A percentile compares a stretch with the other conserved stretches of the same genome.
Evolutionary conservation across 371 early-diverging fungal genomes (phyloP).

Genomic region (Apophysomyces ossiformis): DNA sequence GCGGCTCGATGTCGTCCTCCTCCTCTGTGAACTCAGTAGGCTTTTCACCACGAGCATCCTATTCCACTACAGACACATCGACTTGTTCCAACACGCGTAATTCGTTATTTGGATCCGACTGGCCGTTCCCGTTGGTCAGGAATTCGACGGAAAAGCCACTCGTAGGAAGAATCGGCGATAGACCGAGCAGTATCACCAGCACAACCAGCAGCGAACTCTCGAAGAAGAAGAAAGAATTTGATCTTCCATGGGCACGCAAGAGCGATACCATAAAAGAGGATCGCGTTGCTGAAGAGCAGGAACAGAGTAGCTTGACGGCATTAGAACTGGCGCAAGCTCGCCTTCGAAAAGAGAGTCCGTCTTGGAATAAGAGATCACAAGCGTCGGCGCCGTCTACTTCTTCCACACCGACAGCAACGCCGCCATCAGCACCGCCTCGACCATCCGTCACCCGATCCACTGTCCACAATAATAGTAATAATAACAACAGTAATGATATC

Average conservation of each 20-base stretch:
- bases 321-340: constrained; percentile 47
- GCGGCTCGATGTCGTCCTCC: constrained; percentile 5
- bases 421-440: constrained; percentile 14
- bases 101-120: constrained; percentile 30
- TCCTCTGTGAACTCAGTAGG: constrained; percentile 11
- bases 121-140: constrained; percentile 42
- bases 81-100: background rate
- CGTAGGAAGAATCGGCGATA: constrained; percentile 27
- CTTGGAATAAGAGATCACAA: constrained; percentile 6
- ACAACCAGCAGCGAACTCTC: constrained; percentile 19
- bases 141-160: constrained; percentile 19
- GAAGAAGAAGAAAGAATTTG: constrained; percentile 23
- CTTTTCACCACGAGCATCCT: constrained; percentile 15
- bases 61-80: constrained; percentile 24
- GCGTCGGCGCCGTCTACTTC: constrained; percentile 8
- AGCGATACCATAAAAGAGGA: constrained; percentile 28
- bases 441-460: background rate
- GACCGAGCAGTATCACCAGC: constrained; percentile 2
- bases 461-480: background rate
- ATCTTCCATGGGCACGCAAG: constrained; percentile 22
- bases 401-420: constrained; percentile 14
- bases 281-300: constrained; percentile 17
- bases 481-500: no score
- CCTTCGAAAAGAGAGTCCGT: constrained; percentile 24
- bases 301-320: constrained; percentile 28